Conservation (phyloP, 345 rosid species). For the Acer saccharum region DNA sequence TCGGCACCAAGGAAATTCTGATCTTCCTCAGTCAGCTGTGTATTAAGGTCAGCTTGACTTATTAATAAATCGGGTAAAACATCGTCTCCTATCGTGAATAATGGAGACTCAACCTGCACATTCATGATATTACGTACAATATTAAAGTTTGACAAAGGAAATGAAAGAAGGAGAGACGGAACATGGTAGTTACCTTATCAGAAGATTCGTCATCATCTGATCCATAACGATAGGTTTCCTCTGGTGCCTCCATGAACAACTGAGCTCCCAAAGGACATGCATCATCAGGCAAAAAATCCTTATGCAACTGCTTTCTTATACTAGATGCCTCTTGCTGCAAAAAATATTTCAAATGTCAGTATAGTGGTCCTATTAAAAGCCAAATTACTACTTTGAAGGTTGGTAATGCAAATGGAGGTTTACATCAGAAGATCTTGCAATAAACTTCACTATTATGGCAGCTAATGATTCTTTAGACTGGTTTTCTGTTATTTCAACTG, state of each 20-base stretch:
- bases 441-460: conserved; percentile 50
- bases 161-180: background rate
- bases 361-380: background rate
- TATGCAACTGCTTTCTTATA: conserved; percentile 49
- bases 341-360: conserved; percentile 13
- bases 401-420: conserved; percentile 14
- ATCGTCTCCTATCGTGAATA: conserved; percentile 39
- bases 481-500: conserved; percentile 42
- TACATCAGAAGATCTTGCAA: conserved; percentile 59
- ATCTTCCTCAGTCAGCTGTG: conserved; percentile 30
- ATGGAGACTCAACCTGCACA: conserved; percentile 45
- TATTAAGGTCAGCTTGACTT: conserved; percentile 38
- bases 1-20: conserved; percentile 53
- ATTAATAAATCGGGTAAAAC: conserved; percentile 33
- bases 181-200: conserved; percentile 31
- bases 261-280: conserved; percentile 62
- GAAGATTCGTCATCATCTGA: conserved; percentile 31
- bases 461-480: conserved; percentile 57
- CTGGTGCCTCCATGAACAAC: conserved; percentile 46
- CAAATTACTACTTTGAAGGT: conserved; percentile 8
- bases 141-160: background rate
- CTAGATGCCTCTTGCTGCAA: conserved; percentile 47
- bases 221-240: conserved; percentile 31
- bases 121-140: conserved; percentile 5
- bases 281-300: conserved; percentile 58